Base-by-base conservation (phyloP, 805 yeast genomes). In the Komagataella pseudopastoris region DNA sequence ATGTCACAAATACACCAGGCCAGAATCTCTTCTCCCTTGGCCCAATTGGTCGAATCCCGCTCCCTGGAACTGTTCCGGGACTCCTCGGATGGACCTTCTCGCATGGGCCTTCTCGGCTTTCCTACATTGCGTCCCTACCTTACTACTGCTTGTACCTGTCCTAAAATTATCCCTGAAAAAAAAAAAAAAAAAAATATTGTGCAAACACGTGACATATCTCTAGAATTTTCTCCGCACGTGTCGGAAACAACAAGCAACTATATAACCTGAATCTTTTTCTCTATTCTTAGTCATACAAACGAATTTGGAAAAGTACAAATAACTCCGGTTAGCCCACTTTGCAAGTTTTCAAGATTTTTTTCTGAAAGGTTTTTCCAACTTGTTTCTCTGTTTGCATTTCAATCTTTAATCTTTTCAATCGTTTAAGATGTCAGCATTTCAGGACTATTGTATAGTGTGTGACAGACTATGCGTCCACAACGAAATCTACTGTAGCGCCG, bases 361-460 rank as follows among this genome's bases (percentile, higher is more conserved):
- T 44, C 14, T 30, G 39, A 30, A 30, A 30, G n/a, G 39, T 30
- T 30, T 44, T 44, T 44, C n/a, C 46, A 44, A 18, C 46, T 17
- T 44, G 46, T 12, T 16, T 18, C 46, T 18, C 46, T n/a, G 23
- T 18, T 44, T 44, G 46, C 46, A 20, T 20, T 17, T 44, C 46
- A 8, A 17, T 10, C 14, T 8, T 12, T 18, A 14, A 44, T 44
- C 46, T 10, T 44, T 18, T 44, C 46, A 44, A 6, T 18, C 10
- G 12, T 7, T 18, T 18, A 39, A 17, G 22, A 67, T 68, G 69
- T 61, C 71, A 46, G 57, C 57, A 7, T 55, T 55, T 48, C 51
- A 53, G 51, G 57, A 55, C 46, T 55, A 51, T 47, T 55, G 57
- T 39, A 55, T 55, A 23, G 51, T 55, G 17, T 55, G 57, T 46